phyloP scores from a whole-genome alignment of 164 flowering plant genomes.

The Paratinospora sagittata region DNA sequence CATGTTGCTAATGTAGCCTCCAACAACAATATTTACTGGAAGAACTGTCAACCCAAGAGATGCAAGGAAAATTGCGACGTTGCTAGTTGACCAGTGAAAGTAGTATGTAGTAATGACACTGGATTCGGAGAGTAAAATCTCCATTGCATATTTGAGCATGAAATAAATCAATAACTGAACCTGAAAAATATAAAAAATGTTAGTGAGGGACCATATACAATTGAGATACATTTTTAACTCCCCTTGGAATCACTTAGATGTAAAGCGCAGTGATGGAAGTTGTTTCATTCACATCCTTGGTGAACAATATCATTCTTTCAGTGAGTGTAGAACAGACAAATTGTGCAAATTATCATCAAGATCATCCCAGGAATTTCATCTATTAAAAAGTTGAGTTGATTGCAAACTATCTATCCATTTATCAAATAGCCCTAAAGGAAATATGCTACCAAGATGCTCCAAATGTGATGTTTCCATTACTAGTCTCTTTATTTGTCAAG shows the following conservation, averaged over 20 bases:
- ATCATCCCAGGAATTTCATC: not conserved
- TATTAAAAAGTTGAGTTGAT: not conserved
- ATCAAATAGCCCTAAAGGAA: no score
- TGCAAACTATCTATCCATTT: not conserved
- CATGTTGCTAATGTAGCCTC: slow-evolving; percentile 73
- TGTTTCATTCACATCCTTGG: not conserved
- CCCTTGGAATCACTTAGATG: not conserved
- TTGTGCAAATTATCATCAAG: not conserved
- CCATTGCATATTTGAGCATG: slow-evolving; percentile 93
- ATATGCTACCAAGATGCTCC: no score
- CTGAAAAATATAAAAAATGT: slow-evolving; percentile 27
- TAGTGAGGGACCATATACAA: not conserved
- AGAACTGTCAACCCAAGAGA: slow-evolving; percentile 84
- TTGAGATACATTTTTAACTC: not conserved
- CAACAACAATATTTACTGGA: slow-evolving; percentile 69
- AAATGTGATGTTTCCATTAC: no score
- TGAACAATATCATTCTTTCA: not conserved
- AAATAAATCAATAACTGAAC: slow-evolving; percentile 72
- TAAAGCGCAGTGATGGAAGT: not conserved
- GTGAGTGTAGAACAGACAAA: not conserved
- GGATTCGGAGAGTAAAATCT: slow-evolving; percentile 72
- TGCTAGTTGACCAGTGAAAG: slow-evolving; percentile 63
- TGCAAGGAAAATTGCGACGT: slow-evolving; percentile 72
- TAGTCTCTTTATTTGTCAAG: no score
- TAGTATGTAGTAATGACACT: slow-evolving; percentile 66